Percentiles rank a stretch among this genome's conserved stretches.
Conservation (phyloP, 176 grass and related monocot genomes). For the Aegilops longissima region DNA sequence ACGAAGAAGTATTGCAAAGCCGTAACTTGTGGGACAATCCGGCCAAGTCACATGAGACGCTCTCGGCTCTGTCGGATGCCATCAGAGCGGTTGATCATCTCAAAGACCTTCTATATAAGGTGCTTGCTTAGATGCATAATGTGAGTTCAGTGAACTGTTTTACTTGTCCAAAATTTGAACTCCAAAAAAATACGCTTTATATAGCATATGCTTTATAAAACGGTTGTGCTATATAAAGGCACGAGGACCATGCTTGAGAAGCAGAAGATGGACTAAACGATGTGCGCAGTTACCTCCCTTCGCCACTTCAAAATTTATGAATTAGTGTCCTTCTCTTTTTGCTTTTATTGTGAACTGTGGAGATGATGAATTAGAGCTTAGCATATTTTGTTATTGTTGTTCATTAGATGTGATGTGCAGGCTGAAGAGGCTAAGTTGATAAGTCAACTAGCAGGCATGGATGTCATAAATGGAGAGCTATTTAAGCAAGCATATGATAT, state of each 20-base stretch:
- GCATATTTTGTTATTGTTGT: neutral
- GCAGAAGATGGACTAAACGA: neutral
- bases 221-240: neutral
- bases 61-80: constrained; percentile 72
- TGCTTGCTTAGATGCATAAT: constrained; percentile 44
- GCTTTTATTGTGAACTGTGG: neutral
- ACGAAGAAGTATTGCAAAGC: constrained; percentile 59
- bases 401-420: constrained; percentile 40
- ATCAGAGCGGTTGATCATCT: constrained; percentile 71
- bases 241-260: neutral
- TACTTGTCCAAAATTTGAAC: neutral
- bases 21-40: constrained; percentile 78
- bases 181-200: neutral
- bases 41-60: constrained; percentile 56
- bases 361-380: neutral
- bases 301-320: neutral
- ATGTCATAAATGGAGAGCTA: constrained; percentile 78
- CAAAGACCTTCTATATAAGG: constrained; percentile 92
- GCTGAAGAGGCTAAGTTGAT: constrained; percentile 93
- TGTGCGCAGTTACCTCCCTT: neutral
- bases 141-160: constrained; percentile 7
- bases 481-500: constrained; percentile 79
- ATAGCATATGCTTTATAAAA: neutral
- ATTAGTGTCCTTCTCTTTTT: neutral
- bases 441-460: constrained; percentile 76